Base-by-base conservation (phyloP, 202 grass and related monocot genomes). In the Miscanthus sacchariflorus region DNA sequence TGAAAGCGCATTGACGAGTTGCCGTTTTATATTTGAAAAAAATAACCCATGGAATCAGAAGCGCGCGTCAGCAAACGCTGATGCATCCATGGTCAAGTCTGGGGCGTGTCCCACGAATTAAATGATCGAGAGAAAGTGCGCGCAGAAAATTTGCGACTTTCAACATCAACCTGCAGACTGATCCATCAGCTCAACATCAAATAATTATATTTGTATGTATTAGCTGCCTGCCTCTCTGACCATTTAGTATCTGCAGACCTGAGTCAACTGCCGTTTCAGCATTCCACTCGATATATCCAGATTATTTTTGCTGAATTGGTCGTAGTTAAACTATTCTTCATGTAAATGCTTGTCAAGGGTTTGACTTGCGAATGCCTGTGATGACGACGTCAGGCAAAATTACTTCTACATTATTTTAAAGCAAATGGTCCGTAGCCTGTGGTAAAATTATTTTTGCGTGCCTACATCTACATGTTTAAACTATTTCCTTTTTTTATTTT, bases 321-420 rank as follows among this genome's bases (percentile, higher is more conserved):
- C 82, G 9, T 14, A 74, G 30, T 40, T 73, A 89, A 33, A 44
- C 15, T 69, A 67, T 8, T 80, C 25, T 84, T 65, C 54, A 80
- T 56, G 44, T 72, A 30, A 73, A 84, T 89, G n/a, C 68, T 68
- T 85, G 68, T 85, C 64, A 89, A 74, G 7, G 54, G 45, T 80
- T 58, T 81, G 76, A 85, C 82, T 80, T 78, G 17, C 12, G 54
- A 44, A 67, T 67, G 35, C 45, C 9, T 65, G 23, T 59, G 82
- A 27, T 61, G 23, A 25, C 24, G 21, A 81, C 63, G 6, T 67
- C 8, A n/a, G 18, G 50, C 50, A 21, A 12, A 71, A 17, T 56
- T 40, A 66, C 13, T 28, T 68, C 21, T 25, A 73, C 40, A 45
- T 14, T 42, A 40, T 2, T 38, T 27, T 19, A 46, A 38, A 36